A percentile compares a stretch with the other conserved stretches of the same genome.
These are phyloP conservation scores for Suillus brevipes DNA, from an alignment of 768 basidiomycete species.

Conservation along the genomic window DNA sequence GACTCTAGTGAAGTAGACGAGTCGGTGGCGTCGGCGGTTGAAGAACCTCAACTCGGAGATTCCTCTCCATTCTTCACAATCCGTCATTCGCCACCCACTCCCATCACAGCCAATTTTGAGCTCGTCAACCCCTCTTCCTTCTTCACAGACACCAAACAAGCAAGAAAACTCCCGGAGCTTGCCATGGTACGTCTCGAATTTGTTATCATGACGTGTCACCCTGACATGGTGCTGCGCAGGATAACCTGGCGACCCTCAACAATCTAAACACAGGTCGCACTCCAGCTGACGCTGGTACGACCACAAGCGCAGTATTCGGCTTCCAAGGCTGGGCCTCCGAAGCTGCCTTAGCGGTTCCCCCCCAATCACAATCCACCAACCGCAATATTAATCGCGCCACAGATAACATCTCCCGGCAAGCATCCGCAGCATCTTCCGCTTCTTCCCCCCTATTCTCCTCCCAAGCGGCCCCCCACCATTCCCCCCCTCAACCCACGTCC, in stretches of 20 bases:
- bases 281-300: slow-evolving; percentile 14
- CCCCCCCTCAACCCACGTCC: slow-evolving; percentile 22
- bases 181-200: slow-evolving; percentile 27
- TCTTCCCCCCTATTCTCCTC: slow-evolving; percentile 23
- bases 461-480: slow-evolving; percentile 26
- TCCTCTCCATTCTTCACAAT: not conserved
- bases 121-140: slow-evolving; percentile 31
- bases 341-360: slow-evolving; percentile 22
- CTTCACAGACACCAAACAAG: slow-evolving; percentile 20
- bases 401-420: slow-evolving; percentile 31
- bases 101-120: slow-evolving; percentile 10
- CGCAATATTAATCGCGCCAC: slow-evolving; percentile 30
- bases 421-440: slow-evolving; percentile 25
- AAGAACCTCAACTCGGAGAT: slow-evolving; percentile 19
- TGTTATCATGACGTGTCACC: not conserved
- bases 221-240: slow-evolving; percentile 17
- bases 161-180: slow-evolving; percentile 31
- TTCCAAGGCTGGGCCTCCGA: slow-evolving; percentile 36
- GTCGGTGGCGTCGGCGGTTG: slow-evolving; percentile 14
- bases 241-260: slow-evolving; percentile 30
- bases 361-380: slow-evolving; percentile 11
- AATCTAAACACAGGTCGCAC: slow-evolving; percentile 25
- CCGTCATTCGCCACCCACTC: slow-evolving; percentile 9
- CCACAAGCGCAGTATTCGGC: slow-evolving; percentile 14
- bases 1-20: slow-evolving; percentile 2